Evolutionary conservation across 345 rosid genomes (phyloP), one percentile per base, ranked within the genome.

Genomic region (Clausena lansium): DNA sequence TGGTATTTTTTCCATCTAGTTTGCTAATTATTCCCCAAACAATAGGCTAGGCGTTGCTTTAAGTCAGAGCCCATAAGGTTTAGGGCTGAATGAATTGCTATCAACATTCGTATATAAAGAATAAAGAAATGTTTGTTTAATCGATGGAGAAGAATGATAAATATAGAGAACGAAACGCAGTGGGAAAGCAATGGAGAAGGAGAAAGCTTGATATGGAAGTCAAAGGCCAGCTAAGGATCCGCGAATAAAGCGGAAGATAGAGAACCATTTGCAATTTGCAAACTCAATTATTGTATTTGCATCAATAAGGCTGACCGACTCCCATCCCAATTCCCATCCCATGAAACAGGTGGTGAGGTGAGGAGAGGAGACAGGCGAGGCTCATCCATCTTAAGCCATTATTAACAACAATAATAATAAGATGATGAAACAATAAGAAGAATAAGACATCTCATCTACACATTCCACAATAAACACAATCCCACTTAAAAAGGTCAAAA

Each of bases 211-310:
- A 47, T 70, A 41, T 7, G 45, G 62, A 77, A 77, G 70, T 70
- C 75, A 45, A 45, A 45, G 75, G 69, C 70, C 80, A 70, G 61
- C 70, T 47, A 47, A 59, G 76, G 57, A 73, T 38, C 33, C 67
- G 76, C 67, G 58, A 27, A 39, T 27, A 39, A 60, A 11, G 61
- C 62, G 41, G 22, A 47, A 39, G 24, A 57, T 5, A n/a, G 30
- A 47, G 33, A 25, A n/a, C 38, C 19, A 27, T 39, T 24, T 41
- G 50, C 38, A 74, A 24, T 7, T 17, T 19, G 33, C 25, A 33
- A 41, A 41, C 69, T 45, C 69, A 45, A 39, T 62, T 62, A 41
- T 73, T 50, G 32, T 17, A 64, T 32, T 64, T 2, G 35, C 20
- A 33, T 33, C 15, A 11, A 45, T 11, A 45, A 45, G 15, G 50